Evolutionary conservation across 495 filamentous ascomycete genomes (phyloP), one percentile per base, ranked within the genome.

Genomic region (Penicillium malachiteum): DNA sequence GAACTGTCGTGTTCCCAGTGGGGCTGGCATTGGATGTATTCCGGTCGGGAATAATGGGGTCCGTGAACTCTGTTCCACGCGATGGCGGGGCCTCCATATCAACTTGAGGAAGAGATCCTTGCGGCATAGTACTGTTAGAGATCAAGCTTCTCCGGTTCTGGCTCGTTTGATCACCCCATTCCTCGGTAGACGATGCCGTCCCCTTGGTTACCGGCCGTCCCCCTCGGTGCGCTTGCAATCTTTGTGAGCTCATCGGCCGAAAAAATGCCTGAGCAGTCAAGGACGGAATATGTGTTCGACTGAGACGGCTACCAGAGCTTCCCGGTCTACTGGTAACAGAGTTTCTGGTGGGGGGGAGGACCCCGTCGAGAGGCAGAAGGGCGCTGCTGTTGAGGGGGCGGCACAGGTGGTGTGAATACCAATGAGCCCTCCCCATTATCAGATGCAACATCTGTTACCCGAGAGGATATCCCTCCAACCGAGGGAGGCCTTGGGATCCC

Each of bases 201-300:
- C 66, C 78, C 57, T 71, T 74, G 51, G 66, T 78, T 57, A 66
- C 57, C 13, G 82, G 81, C 11, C 81, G 75, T 26, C 80, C 77
- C 44, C 85, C 85, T 65, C 94, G 79, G 68, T 97, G 95, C 48
- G 91, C 92, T 71, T 98, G 94, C 46, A 97, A 77, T 66, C 90
- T 85, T 70, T 97, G 92, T 18, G 91, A 95, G 73, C 92, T 97
- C 94, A 98, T 96, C 14, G 94, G 94, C 8, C 87, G 86, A 62
- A 96, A 96, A 71, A 98, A 97, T 16, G 88, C 93, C 59, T 92
- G 87, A 12, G 91, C 91, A 7, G 91, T 85, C 31, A 98, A 74
- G 1, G 88, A 89, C 7, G 94, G 92, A 35, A 96, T 93, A 77
- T 98, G 94, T 14, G 89, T 92, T 63, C 85, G 81, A 67, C 88